Percentiles rank a stretch among this genome's conserved stretches.
These are phyloP conservation scores for Torulaspora quercuum DNA, from an alignment of 805 yeast species.

Conservation along the genomic window DNA sequence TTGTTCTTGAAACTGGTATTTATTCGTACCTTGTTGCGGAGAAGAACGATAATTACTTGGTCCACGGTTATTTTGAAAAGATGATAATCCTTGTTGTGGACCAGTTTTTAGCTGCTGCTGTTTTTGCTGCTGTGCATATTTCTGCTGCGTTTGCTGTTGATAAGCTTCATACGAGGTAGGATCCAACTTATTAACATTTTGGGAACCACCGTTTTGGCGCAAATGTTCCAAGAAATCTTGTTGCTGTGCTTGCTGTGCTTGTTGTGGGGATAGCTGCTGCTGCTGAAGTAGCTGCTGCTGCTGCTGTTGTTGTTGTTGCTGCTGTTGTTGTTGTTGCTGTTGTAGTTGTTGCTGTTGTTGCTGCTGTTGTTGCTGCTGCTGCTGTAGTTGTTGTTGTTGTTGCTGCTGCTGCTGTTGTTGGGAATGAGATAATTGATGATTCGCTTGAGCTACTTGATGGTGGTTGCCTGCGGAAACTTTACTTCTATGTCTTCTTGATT, in stretches of 20 bases:
- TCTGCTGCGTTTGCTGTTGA: slow-evolving; percentile 38
- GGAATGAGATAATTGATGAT: slow-evolving; percentile 12
- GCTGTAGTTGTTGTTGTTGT: slow-evolving; percentile 25
- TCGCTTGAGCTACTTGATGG: slow-evolving; percentile 14
- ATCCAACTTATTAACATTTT: slow-evolving; percentile 38
- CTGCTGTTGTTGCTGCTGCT: slow-evolving; percentile 28
- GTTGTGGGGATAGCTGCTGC: slow-evolving; percentile 15
- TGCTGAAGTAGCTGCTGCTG: slow-evolving; percentile 10
- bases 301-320: slow-evolving; percentile 13
- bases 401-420: slow-evolving; percentile 22
- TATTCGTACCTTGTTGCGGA: slow-evolving; percentile 19
- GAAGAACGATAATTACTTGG: slow-evolving; percentile 34
- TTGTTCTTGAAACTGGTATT: slow-evolving; percentile 22
- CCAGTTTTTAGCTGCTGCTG: slow-evolving; percentile 22
- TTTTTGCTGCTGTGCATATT: slow-evolving; percentile 35
- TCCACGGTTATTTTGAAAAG: slow-evolving; percentile 19
- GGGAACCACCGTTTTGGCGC: slow-evolving; percentile 28
- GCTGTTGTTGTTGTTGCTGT: slow-evolving; percentile 24
- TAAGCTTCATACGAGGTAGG: slow-evolving; percentile 43
- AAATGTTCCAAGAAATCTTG: slow-evolving; percentile 8
- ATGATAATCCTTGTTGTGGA: slow-evolving; percentile 15
- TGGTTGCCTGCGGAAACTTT: slow-evolving; percentile 16
- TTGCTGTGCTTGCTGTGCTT: slow-evolving; percentile 19
- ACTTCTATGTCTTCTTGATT: slow-evolving; percentile 31
- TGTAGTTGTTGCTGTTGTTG: slow-evolving; percentile 28